Percentiles rank a stretch among this genome's conserved stretches.
phyloP scores from a whole-genome alignment of 345 rosid genomes.

The Pugionium cornutum region DNA sequence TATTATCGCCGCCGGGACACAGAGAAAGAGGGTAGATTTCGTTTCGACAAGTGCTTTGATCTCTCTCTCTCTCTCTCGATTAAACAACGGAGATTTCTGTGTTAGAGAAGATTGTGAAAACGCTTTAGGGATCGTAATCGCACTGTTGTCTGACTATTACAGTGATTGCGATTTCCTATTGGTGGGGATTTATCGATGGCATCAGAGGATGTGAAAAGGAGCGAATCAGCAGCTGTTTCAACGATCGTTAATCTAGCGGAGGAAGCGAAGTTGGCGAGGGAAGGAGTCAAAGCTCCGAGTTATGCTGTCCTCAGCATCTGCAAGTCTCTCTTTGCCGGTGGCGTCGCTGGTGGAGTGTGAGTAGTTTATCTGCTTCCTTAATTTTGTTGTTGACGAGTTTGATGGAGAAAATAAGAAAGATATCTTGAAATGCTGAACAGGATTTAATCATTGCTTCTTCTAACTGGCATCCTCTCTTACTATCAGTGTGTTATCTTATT shows the following conservation, averaged over 20 bases:
- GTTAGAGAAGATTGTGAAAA: no score
- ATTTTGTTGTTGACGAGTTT: no score
- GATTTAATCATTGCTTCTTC: not conserved
- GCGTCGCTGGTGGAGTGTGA: conserved; percentile 99
- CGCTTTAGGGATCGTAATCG: conserved; percentile 30
- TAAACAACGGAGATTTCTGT: no score
- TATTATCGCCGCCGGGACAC: conserved; percentile 39
- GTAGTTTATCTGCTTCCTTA: conserved; percentile 23
- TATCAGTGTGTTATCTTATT: no score
- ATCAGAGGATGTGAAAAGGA: conserved; percentile 91
- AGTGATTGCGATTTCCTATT: conserved; percentile 17
- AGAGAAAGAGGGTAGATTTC: conserved; percentile 2
- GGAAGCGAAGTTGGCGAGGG: conserved; percentile 93
- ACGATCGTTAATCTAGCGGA: conserved; percentile 93
- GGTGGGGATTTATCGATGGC: conserved; percentile 55
- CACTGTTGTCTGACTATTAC: not conserved
- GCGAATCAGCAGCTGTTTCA: conserved; percentile 84
- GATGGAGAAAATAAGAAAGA: no score
- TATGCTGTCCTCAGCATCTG: conserved; percentile 76
- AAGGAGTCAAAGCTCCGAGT: conserved; percentile 87
- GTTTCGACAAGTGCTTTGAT: no score
- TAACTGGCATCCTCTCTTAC: no score
- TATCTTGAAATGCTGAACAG: no score
- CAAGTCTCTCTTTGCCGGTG: conserved; percentile 96
- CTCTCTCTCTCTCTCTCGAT: no score